Percentiles rank a stretch among this genome's conserved stretches.
Conservation (phyloP, 2,329 filamentous ascomycete genomes). For the Aureobasidium sp. region DNA sequence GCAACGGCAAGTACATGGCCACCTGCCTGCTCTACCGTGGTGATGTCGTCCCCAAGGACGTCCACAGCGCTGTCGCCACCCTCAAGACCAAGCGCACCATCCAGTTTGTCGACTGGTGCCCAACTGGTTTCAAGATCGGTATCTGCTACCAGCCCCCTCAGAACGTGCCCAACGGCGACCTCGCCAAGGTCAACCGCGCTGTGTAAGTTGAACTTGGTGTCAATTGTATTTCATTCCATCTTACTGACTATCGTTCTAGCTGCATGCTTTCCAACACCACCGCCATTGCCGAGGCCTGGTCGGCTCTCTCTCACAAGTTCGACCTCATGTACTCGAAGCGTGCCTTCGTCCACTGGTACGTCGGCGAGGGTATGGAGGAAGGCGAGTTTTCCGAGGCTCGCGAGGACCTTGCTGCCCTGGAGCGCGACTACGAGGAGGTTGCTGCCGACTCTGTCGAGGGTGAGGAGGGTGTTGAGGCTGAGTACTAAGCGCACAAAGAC, state of each 20-base stretch:
- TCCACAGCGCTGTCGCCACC: slow-evolving; percentile 81
- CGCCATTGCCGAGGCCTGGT: slow-evolving; percentile 97
- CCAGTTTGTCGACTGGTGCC: slow-evolving; percentile 99
- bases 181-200: slow-evolving; percentile 95
- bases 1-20: slow-evolving; percentile 99
- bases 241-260: slow-evolving; percentile 33
- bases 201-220: slow-evolving; percentile 56
- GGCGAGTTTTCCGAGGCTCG: slow-evolving; percentile 99
- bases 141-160: slow-evolving; percentile 99
- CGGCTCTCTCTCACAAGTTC: slow-evolving; percentile 92
- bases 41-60: slow-evolving; percentile 95
- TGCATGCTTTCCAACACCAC: slow-evolving; percentile 99
- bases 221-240: no score
- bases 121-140: slow-evolving; percentile 99
- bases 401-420: slow-evolving; percentile 94
- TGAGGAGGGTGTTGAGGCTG: slow-evolving; percentile 75
- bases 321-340: slow-evolving; percentile 99
- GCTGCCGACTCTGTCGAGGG: slow-evolving; percentile 86
- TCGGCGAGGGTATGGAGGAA: slow-evolving; percentile 99
- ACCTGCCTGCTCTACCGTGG: slow-evolving; percentile 97
- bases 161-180: slow-evolving; percentile 91
- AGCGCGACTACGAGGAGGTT: slow-evolving; percentile 98
- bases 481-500: slow-evolving; percentile 59
- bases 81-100: slow-evolving; percentile 99
- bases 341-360: slow-evolving; percentile 99